Evolutionary conservation across 2,329 filamentous ascomycete species (phyloP), one percentile per base, ranked within the genome.

Genomic region (Penicillium sp.): DNA sequence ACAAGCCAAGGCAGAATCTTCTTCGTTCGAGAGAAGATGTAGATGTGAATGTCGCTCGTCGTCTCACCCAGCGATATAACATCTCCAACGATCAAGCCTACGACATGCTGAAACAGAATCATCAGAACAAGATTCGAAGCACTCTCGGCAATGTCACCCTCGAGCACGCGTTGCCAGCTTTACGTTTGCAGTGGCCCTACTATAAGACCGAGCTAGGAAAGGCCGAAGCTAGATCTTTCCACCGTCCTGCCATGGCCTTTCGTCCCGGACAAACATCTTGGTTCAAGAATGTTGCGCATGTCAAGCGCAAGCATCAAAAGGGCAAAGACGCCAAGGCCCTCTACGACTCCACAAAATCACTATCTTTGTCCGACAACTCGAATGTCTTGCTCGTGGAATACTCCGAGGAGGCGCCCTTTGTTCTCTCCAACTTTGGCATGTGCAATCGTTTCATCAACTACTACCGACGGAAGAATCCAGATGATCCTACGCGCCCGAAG

Each of bases 401-500:
- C 68, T 95, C 89, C 7, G 93, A 98, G 70, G 90, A 96, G 63
- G 86, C 89, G 55, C 93, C 93, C 0, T 87, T 86, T 8, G 89
- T 95, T 52, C 76, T 98, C 54, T 96, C 92, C 38, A 96, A 95
- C 66, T 95, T 96, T 63, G 93, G 92, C 57, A 98, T 98, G 93
- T 91, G 91, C 45, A 95, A 87, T 68, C 87, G 90, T 46, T 81
- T 98, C 50, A 89, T 97, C 75, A 97, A 98, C 70, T 98, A 97
- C 71, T 96, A 96, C 67, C 87, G 89, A 33, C 84, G 91, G 51
- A 89, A 89, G 63, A 87, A 89, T 65, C 81, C 73, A 29, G 88
- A 95, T 40, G 88, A 93, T 53, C 81, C 83, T 42, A 79, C 82
- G 45, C 80, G 88, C 1, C 87, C 89, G 1, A 95, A 90, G 74